Percentiles rank a stretch among this genome's conserved stretches.
phyloP scores from a whole-genome alignment of 495 filamentous ascomycete genomes.

The Neurospora africana region DNA sequence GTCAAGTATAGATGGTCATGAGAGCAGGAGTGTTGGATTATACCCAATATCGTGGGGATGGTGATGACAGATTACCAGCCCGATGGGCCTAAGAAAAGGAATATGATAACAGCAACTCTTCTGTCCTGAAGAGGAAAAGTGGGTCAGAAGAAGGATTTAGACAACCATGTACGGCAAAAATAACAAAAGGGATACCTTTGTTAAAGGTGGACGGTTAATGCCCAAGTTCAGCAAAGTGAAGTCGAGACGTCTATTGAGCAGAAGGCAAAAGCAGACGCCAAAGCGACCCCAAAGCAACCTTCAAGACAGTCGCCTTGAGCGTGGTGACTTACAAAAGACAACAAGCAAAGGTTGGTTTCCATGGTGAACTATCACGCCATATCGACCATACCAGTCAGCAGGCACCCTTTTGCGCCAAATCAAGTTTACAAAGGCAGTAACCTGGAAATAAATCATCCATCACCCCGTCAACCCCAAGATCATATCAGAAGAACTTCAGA shows the following conservation, averaged over 20 bases:
- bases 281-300: background rate
- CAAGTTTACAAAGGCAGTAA: background rate
- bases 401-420: background rate
- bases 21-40: background rate
- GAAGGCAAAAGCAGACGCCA: background rate
- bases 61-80: too few relatives aligned
- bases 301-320: background rate
- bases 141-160: background rate
- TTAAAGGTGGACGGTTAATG: background rate
- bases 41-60: too few relatives aligned
- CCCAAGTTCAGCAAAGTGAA: background rate
- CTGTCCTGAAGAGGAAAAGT: background rate
- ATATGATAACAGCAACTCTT: background rate
- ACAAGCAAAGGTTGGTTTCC: background rate
- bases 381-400: background rate
- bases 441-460: background rate
- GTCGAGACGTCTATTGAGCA: background rate
- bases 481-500: background rate
- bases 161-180: background rate
- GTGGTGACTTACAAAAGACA: background rate
- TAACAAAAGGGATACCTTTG: background rate
- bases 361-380: background rate
- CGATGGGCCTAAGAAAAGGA: background rate
- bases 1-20: background rate
- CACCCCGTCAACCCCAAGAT: background rate